Conservation (phyloP, 148 eudicot species). For the Fallopia convolvulus region DNA sequence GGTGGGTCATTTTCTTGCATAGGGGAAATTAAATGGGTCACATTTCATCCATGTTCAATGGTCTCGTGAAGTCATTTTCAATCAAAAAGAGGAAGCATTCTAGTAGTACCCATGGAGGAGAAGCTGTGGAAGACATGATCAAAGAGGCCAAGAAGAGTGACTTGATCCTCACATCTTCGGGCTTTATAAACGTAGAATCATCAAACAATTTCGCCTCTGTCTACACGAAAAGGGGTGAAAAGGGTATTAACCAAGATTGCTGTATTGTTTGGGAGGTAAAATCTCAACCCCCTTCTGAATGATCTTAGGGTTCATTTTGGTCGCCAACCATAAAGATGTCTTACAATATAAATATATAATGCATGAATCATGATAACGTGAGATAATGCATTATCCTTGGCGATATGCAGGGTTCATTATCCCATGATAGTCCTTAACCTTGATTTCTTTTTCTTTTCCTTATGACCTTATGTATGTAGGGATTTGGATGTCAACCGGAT, state of each 20-base stretch:
- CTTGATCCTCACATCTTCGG: neutral
- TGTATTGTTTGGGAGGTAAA: conserved; percentile 8
- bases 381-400: too few relatives aligned
- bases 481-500: conserved; percentile 71
- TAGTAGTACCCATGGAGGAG: conserved; percentile 1
- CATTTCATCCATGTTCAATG: neutral
- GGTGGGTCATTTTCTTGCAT: neutral
- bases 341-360: too few relatives aligned
- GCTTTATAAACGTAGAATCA: neutral
- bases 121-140: neutral
- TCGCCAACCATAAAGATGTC: too few relatives aligned
- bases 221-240: neutral
- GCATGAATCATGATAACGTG: too few relatives aligned
- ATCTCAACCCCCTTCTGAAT: neutral
- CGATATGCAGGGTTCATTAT: neutral
- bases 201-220: conserved; percentile 11
- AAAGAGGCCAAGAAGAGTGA: conserved; percentile 9
- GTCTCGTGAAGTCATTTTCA: neutral
- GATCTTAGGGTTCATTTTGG: neutral
- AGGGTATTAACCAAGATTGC: conserved; percentile 9
- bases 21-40: neutral
- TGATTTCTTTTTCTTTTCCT: neutral
- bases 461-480: conserved; percentile 22
- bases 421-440: neutral
- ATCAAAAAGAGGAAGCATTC: conserved; percentile 4